Conservation (phyloP, 345 rosid genomes). For the Moricandia moricandioides region DNA sequence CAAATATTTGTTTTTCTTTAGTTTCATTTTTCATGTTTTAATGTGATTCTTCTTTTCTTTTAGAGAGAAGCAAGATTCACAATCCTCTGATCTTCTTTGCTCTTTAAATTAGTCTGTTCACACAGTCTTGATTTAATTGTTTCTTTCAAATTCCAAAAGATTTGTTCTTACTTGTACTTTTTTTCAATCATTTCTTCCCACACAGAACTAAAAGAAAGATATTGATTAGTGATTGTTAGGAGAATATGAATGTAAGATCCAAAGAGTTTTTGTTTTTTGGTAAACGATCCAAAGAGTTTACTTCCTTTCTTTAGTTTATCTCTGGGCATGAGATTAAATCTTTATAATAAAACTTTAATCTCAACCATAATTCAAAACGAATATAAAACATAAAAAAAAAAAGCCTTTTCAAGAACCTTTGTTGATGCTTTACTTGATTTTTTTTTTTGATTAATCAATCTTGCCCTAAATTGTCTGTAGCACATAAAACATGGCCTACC, state of each 20-base stretch:
- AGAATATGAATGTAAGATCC: constrained; percentile 17
- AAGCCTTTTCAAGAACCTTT: constrained; percentile 9
- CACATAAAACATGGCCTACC: constrained; percentile 53
- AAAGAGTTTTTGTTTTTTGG: background rate
- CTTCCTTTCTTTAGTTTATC: background rate
- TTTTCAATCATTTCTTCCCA: background rate
- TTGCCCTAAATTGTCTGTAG: constrained; percentile 12
- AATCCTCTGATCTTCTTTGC: constrained; percentile 19
- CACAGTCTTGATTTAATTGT: constrained; percentile 2
- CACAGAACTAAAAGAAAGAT: background rate
- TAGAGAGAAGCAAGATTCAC: constrained; percentile 14
- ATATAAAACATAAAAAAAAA: background rate
- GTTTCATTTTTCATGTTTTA: constrained; percentile 2
- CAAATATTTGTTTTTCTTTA: constrained; percentile 36
- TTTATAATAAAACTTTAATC: background rate
- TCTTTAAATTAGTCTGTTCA: background rate
- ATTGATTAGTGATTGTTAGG: background rate
- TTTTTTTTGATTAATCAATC: background rate
- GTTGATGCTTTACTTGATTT: background rate
- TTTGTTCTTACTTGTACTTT: background rate
- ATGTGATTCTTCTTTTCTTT: constrained; percentile 12
- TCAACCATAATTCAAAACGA: constrained; percentile 3
- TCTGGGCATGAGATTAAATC: constrained; percentile 10
- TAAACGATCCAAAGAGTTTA: background rate
- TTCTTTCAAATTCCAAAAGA: background rate